phyloP scores from a whole-genome alignment of 2,329 filamentous ascomycete genomes.

The Fusarium euwallaceae region DNA sequence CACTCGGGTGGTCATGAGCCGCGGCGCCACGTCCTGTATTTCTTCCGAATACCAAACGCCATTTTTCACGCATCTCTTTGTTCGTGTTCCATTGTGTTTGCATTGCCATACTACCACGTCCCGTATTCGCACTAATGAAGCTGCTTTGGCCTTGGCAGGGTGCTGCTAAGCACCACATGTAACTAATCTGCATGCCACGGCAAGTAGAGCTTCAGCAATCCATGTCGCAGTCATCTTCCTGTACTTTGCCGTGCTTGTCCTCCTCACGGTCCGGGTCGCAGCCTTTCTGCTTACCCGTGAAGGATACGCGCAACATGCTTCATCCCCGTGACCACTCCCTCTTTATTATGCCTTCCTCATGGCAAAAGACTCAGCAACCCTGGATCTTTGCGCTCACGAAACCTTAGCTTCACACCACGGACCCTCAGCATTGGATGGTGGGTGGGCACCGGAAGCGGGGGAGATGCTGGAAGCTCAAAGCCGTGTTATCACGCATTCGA shows the following conservation, averaged over 20 bases:
- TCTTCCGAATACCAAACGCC: neutral
- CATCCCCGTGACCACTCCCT: neutral
- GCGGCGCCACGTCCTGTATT: constrained; percentile 12
- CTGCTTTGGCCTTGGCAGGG: constrained; percentile 20
- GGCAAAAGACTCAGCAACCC: neutral
- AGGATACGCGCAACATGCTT: neutral
- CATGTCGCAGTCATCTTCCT: constrained; percentile 14
- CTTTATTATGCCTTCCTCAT: neutral
- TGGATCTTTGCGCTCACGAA: constrained; percentile 13
- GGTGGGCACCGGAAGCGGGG: constrained; percentile 31
- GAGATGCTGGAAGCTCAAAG: constrained; percentile 13
- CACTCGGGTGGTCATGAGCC: neutral
- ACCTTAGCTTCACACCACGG: constrained; percentile 32
- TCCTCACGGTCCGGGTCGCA: constrained; percentile 7
- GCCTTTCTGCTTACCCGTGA: neutral
- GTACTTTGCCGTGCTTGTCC: neutral
- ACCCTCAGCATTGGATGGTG: constrained; percentile 3
- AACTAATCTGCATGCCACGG: constrained; percentile 26
- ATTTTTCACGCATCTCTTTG: constrained; percentile 9
- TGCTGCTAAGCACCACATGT: constrained; percentile 16
- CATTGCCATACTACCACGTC: constrained; percentile 19
- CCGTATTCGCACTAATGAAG: constrained; percentile 41
- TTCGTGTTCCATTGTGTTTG: constrained; percentile 15
- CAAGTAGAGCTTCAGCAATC: constrained; percentile 8
- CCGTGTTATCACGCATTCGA: constrained; percentile 9